Conservation (phyloP, 352 stramenopile genomes). For the Aphanomyces astaci region DNA sequence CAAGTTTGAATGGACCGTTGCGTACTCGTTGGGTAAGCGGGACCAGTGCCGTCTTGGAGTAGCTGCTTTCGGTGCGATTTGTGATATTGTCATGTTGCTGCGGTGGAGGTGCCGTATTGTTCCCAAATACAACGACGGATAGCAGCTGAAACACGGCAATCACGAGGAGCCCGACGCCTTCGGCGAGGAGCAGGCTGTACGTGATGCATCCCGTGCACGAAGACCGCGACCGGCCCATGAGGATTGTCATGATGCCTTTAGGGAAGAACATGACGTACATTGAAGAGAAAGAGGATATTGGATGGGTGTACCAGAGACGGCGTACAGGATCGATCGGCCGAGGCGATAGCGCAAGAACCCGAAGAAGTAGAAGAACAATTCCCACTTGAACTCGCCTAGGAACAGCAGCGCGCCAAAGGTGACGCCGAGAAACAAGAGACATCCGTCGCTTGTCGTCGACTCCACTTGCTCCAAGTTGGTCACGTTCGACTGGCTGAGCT, state of each 20-base stretch:
- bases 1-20: neutral
- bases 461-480: conserved; percentile 29
- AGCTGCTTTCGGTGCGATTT: neutral
- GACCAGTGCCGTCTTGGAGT: neutral
- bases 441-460: conserved; percentile 51
- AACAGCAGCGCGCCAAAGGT: conserved; percentile 52
- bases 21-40: neutral
- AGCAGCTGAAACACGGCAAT: conserved; percentile 4
- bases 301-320: conserved; percentile 32
- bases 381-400: conserved; percentile 52
- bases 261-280: neutral
- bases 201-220: conserved; percentile 6
- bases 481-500: neutral
- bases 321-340: conserved; percentile 46
- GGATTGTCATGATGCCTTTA: conserved; percentile 24
- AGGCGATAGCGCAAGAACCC: conserved; percentile 71
- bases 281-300: neutral
- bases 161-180: conserved; percentile 17
- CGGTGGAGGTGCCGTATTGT: conserved; percentile 6
- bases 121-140: conserved; percentile 4
- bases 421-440: conserved; percentile 61
- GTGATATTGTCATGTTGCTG: neutral
- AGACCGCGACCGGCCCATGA: conserved; percentile 12
- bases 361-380: conserved; percentile 73
- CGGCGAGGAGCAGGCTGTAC: conserved; percentile 14